Percentiles rank a stretch among this genome's conserved stretches.
Conservation (phyloP, 1,284 basidiomycete species). For the Xerocomus amazonicus region DNA sequence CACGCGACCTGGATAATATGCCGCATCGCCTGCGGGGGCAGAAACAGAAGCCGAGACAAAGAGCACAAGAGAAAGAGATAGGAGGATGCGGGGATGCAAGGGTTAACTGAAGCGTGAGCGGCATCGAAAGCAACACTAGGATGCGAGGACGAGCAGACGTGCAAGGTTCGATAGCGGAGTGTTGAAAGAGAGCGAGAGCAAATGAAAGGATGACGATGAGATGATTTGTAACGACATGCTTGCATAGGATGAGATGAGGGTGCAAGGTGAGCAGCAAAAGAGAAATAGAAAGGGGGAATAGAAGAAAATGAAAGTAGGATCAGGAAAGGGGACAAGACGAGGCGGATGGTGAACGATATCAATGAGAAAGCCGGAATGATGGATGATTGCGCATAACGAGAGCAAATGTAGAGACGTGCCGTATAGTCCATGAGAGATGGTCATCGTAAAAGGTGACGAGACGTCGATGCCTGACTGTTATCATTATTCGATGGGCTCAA, state of each 20-base stretch:
- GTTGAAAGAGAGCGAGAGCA: background rate
- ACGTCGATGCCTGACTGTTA: background rate
- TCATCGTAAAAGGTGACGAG: background rate
- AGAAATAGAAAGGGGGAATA: background rate
- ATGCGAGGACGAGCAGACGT: constrained; percentile 1
- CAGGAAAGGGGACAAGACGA: background rate
- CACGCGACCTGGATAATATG: too few species aligned
- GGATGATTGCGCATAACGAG: background rate
- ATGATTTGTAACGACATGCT: too few species aligned
- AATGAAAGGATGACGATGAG: background rate
- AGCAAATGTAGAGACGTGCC: background rate
- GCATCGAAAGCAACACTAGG: background rate
- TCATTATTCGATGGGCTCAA: background rate
- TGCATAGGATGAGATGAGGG: background rate
- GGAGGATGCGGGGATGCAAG: background rate
- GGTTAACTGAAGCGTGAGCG: constrained; percentile 4
- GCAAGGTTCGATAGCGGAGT: constrained; percentile 1
- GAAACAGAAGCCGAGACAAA: background rate
- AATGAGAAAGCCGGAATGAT: background rate
- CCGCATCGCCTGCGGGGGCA: background rate
- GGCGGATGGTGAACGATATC: background rate
- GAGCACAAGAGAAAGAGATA: background rate
- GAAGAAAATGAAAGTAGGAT: background rate
- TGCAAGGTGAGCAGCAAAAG: background rate
- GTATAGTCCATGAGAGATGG: background rate